A percentile compares a stretch with the other conserved stretches of the same genome.
Conservation (phyloP, 192 early-diverging fungal genomes). For the Phlyctochytrium bullatum region DNA sequence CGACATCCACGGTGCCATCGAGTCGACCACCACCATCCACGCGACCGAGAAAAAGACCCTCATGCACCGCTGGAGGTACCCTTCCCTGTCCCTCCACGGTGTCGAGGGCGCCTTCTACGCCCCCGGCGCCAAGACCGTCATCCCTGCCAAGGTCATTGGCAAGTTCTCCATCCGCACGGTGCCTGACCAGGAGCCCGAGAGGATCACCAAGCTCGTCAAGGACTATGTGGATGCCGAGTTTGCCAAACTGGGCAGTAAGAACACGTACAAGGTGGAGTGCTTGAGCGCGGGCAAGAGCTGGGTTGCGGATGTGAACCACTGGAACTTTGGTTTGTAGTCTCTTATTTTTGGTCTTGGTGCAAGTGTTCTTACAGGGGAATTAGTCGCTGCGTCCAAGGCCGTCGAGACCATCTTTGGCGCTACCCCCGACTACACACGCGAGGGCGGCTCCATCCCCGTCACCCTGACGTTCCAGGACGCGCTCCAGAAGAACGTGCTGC, state of each 20-base stretch:
- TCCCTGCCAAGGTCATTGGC: slow-evolving; percentile 91
- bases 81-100: slow-evolving; percentile 93
- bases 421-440: slow-evolving; percentile 94
- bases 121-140: slow-evolving; percentile 94
- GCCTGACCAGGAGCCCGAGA: slow-evolving; percentile 84
- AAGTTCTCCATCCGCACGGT: slow-evolving; percentile 99
- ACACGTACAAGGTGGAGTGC: slow-evolving; percentile 70
- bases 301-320: slow-evolving; percentile 87
- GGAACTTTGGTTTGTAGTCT: slow-evolving; percentile 73
- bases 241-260: slow-evolving; percentile 86
- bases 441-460: slow-evolving; percentile 97
- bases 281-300: slow-evolving; percentile 86
- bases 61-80: slow-evolving; percentile 88
- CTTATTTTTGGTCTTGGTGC: slow-evolving; percentile 3
- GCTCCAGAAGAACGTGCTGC: slow-evolving; percentile 79
- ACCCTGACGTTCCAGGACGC: slow-evolving; percentile 98
- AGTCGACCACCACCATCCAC: slow-evolving; percentile 74
- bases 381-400: slow-evolving; percentile 85
- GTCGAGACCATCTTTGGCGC: slow-evolving; percentile 88
- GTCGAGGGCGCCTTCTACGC: slow-evolving; percentile 96
- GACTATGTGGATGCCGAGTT: slow-evolving; percentile 80
- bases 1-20: slow-evolving; percentile 79
- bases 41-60: slow-evolving; percentile 72
- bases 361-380: too few relatives aligned
- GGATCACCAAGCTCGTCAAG: slow-evolving; percentile 71